Evolutionary conservation across 306 rosid species (phyloP), one percentile per base, ranked within the genome.

Genomic region (Rubus idaeus): DNA sequence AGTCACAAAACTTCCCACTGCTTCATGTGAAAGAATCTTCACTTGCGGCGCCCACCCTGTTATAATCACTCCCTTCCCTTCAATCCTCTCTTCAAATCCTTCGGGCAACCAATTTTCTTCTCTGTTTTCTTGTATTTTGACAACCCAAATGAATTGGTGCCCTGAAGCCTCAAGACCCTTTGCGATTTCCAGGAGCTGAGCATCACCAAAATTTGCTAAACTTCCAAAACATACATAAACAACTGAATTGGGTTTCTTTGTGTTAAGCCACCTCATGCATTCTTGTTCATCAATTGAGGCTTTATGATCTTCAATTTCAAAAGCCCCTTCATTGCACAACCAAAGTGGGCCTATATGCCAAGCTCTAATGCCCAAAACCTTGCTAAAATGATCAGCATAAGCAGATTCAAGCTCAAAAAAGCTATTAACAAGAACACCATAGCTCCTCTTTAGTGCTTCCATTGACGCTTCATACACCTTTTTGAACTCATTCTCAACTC

Each of bases 281-380:
- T 52, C 66, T 1, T 70, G 65, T 5, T 76, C 84, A 2, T 81
- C 82, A 4, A 78, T 86, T 3, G 81, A 66, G 9, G 67, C 68
- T 82, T 80, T 80, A 20, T 60, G 37, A 21, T 58, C 64, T 21
- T 58, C 64, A 10, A 30, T 73, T 51, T 51, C 75, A 62, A 39
- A 1, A 3, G 5, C 41, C 20, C 16, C n/a, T 11, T 76, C 71
- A 61, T 71, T 78, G 46, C 46, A 63, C 11, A 86, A 23, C 51
- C 84, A 91, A 7, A 91, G 41, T 0, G 96, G 96, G 6, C 96
- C 96, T 8, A 89, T 78, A 16, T 83, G 91, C 91, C 96, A 91
- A 11, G 84, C 82, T 66, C 42, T 87, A 55, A 80, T 77, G 49
- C 88, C 85, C 8, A 86, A 6, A 23, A 62, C 84, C 0, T 84